phyloP scores from a whole-genome alignment of 352 stramenopile species.

The Blastocystis hominis region DNA sequence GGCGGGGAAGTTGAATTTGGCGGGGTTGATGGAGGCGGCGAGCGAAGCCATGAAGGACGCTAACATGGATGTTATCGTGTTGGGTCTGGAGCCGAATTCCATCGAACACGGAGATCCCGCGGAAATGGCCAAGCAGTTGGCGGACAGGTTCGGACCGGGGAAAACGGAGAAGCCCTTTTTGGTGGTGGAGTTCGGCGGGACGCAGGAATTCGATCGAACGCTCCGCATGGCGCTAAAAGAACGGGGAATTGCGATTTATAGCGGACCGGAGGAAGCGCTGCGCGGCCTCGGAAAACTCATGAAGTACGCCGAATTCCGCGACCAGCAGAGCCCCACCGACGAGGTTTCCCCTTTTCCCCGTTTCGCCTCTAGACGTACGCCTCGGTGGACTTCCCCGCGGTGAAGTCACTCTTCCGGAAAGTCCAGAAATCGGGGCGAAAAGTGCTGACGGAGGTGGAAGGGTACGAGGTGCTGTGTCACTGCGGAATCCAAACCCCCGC shows the following conservation, averaged over 20 bases:
- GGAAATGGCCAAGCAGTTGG: background rate
- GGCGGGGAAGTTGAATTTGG: background rate
- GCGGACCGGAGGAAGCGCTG: background rate
- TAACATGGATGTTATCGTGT: slow-evolving; percentile 17
- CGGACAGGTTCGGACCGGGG: background rate
- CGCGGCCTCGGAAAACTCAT: background rate
- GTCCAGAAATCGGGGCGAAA: background rate
- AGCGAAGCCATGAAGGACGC: slow-evolving; percentile 8
- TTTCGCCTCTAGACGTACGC: background rate
- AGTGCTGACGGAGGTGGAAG: slow-evolving; percentile 12
- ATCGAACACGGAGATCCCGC: background rate
- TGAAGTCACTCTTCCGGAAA: background rate
- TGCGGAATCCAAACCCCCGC: background rate
- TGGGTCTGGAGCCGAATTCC: background rate
- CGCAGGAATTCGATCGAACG: background rate
- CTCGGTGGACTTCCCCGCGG: background rate
- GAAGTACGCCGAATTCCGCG: slow-evolving; percentile 1
- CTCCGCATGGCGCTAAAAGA: slow-evolving; percentile 2
- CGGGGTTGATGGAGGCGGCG: background rate
- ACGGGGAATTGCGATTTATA: slow-evolving; percentile 14
- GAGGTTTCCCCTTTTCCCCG: background rate
- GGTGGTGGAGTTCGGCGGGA: slow-evolving; percentile 37
- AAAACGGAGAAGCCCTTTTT: slow-evolving; percentile 50
- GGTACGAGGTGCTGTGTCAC: slow-evolving; percentile 4
- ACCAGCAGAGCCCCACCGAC: background rate